phyloP scores from a whole-genome alignment of 495 filamentous ascomycete species.

The Penicillium canescens region DNA sequence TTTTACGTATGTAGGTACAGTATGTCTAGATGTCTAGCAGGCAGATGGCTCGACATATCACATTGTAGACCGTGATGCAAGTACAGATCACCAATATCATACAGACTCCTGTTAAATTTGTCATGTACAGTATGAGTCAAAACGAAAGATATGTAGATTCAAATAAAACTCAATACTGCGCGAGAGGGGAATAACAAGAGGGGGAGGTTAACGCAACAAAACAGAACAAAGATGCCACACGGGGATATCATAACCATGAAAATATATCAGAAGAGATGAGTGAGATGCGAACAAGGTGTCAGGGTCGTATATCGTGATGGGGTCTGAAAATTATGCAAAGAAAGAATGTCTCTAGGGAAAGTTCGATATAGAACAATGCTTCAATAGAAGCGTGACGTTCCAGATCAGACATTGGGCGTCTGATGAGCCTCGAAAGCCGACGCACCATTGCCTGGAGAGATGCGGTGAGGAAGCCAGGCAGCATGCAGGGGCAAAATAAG shows the following conservation, averaged over 20 bases:
- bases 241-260: slow-evolving; percentile 5
- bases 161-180: not conserved
- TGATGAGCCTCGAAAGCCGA: slow-evolving; percentile 22
- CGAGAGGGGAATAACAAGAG: not conserved
- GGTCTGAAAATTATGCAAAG: not conserved
- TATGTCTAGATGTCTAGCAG: not conserved
- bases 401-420: slow-evolving; percentile 11
- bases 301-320: slow-evolving; percentile 25
- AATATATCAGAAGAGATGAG: not conserved
- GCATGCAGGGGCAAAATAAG: slow-evolving; percentile 45
- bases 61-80: not conserved
- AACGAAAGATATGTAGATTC: not conserved
- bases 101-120: not conserved
- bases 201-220: not conserved
- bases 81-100: not conserved
- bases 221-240: not conserved
- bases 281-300: slow-evolving; percentile 22
- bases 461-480: slow-evolving; percentile 44
- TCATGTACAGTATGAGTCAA: not conserved
- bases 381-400: not conserved
- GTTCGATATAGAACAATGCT: not conserved
- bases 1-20: not conserved
- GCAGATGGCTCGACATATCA: not conserved
- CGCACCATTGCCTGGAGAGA: slow-evolving; percentile 10
- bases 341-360: not conserved